A percentile compares a stretch with the other conserved stretches of the same genome.
Evolutionary conservation across 169 alveolate genomes (phyloP).

Genomic region (Plasmodium vinckei): DNA sequence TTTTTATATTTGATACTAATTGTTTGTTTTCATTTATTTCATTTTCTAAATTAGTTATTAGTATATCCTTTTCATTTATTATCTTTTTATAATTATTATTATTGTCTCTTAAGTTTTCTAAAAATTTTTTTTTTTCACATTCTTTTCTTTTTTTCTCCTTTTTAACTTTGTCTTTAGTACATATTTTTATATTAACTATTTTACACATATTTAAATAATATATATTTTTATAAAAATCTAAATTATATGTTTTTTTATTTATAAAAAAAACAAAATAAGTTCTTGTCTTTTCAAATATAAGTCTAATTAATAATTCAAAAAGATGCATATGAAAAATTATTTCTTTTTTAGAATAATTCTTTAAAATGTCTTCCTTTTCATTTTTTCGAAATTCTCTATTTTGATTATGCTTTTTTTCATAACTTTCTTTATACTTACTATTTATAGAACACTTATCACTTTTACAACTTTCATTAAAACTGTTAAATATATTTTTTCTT

Average conservation of each 20-base stretch:
- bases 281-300: slow-evolving; percentile 59
- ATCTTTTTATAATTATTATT: too few species aligned
- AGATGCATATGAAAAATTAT: slow-evolving; percentile 51
- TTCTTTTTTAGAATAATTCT: slow-evolving; percentile 31
- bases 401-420: neutral
- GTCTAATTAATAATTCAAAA: slow-evolving; percentile 60
- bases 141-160: slow-evolving; percentile 11
- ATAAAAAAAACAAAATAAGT: slow-evolving; percentile 62
- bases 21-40: slow-evolving; percentile 25
- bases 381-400: neutral
- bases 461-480: neutral
- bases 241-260: slow-evolving; percentile 18
- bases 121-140: slow-evolving; percentile 25
- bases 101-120: slow-evolving; percentile 28
- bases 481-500: too few species aligned
- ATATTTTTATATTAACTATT: slow-evolving; percentile 35
- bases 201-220: slow-evolving; percentile 54
- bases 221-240: slow-evolving; percentile 49
- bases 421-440: neutral
- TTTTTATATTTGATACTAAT: slow-evolving; percentile 6
- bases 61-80: slow-evolving; percentile 37
- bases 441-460: neutral
- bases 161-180: neutral
- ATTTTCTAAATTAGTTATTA: slow-evolving; percentile 19
- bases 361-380: neutral